Conservation (phyloP, 108 stramenopile species). For the Nitzschia sp. region DNA sequence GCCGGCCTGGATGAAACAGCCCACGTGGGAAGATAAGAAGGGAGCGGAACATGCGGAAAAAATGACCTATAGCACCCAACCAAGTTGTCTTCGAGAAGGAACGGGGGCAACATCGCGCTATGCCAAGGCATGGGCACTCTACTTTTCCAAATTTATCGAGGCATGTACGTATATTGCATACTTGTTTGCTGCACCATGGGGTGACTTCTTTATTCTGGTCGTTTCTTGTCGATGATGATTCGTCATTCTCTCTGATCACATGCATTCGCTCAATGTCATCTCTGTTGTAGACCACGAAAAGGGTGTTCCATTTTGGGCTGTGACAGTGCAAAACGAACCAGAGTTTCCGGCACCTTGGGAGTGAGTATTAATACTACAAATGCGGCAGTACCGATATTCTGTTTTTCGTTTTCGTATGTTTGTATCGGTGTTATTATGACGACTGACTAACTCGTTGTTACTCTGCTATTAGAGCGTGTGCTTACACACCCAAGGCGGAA, state of each 20-base stretch:
- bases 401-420: no score
- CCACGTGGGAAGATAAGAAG: constrained; percentile 34
- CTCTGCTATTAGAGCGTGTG: constrained; percentile 62
- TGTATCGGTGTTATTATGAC: no score
- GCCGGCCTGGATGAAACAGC: constrained; percentile 95
- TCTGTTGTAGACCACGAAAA: constrained; percentile 57
- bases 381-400: no score
- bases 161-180: constrained; percentile 74
- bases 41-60: constrained; percentile 26
- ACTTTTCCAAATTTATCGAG: constrained; percentile 78
- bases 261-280: no score
- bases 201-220: constrained; percentile 12
- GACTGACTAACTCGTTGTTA: no score
- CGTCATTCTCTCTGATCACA: constrained; percentile 11
- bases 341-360: constrained; percentile 98
- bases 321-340: constrained; percentile 94
- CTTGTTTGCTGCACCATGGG: not conserved
- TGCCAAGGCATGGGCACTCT: constrained; percentile 81
- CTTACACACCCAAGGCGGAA: constrained; percentile 68
- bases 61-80: constrained; percentile 72
- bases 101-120: constrained; percentile 64
- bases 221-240: constrained; percentile 1
- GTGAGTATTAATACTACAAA: constrained; percentile 5
- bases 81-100: constrained; percentile 81
- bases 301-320: constrained; percentile 67